Percentiles rank a stretch among this genome's conserved stretches.
These are phyloP conservation scores for Gnomoniopsis sp. DNA, from an alignment of 2,329 filamentous ascomycete species.

Conservation along the genomic window DNA sequence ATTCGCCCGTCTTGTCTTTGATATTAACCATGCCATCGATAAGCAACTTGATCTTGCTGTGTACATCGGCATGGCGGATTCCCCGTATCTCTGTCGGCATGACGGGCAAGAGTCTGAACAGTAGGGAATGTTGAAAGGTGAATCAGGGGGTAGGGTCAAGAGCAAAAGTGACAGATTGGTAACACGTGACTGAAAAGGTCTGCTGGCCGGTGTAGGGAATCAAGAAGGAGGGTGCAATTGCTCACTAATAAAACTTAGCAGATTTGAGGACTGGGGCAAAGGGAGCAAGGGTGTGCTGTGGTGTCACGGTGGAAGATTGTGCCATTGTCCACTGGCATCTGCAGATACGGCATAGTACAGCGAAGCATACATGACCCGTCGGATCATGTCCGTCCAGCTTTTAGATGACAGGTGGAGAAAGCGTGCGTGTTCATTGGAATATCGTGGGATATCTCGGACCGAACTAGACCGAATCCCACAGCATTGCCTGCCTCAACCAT, in stretches of 20 bases:
- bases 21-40: conserved; percentile 76
- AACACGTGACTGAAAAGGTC: background rate
- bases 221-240: background rate
- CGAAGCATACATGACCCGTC: background rate
- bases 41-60: conserved; percentile 59
- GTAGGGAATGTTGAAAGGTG: background rate
- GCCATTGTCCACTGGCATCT: background rate
- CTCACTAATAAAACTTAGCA: background rate
- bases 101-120: conserved; percentile 10
- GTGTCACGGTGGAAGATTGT: background rate
- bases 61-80: conserved; percentile 44
- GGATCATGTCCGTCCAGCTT: background rate
- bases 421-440: background rate
- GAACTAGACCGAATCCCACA: conserved; percentile 13
- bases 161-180: background rate
- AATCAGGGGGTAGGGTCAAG: background rate
- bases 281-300: background rate
- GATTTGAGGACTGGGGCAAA: background rate
- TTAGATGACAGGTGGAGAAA: conserved; percentile 14
- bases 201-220: background rate
- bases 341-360: background rate
- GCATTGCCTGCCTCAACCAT: background rate
- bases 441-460: conserved; percentile 14
- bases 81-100: conserved; percentile 43
- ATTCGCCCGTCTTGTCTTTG: conserved; percentile 70